These are phyloP conservation scores for Endocalyx cinctus DNA, from an alignment of 2,329 filamentous ascomycete genomes.

Conservation along the genomic window DNA sequence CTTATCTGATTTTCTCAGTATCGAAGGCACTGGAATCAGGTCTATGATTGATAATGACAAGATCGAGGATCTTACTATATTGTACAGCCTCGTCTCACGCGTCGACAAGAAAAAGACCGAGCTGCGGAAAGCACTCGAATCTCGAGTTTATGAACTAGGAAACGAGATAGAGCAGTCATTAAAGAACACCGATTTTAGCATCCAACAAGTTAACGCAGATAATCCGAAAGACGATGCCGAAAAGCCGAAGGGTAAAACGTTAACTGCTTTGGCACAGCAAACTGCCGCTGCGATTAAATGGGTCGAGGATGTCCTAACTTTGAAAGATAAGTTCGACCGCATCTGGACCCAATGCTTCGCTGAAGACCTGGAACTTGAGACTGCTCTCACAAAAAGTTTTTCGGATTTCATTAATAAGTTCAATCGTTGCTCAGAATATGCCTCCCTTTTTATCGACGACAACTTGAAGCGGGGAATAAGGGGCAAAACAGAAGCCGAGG, in stretches of 20 bases:
- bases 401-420: slow-evolving; percentile 94
- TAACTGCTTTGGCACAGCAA: slow-evolving; percentile 65
- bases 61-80: slow-evolving; percentile 68
- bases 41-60: slow-evolving; percentile 92
- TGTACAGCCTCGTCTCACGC: slow-evolving; percentile 74
- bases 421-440: slow-evolving; percentile 77
- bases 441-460: slow-evolving; percentile 95
- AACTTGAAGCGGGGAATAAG: slow-evolving; percentile 92
- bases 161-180: slow-evolving; percentile 72
- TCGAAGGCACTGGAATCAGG: slow-evolving; percentile 78
- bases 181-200: slow-evolving; percentile 50
- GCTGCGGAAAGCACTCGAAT: slow-evolving; percentile 66
- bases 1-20: slow-evolving; percentile 73
- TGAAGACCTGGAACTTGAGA: slow-evolving; percentile 72
- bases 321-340: slow-evolving; percentile 87
- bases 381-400: slow-evolving; percentile 80
- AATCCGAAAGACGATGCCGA: slow-evolving; percentile 45
- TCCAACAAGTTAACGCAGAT: slow-evolving; percentile 27
- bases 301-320: slow-evolving; percentile 81
- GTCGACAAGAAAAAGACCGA: slow-evolving; percentile 71
- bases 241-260: slow-evolving; percentile 43
- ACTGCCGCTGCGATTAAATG: slow-evolving; percentile 87
- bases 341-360: slow-evolving; percentile 72
- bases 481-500: slow-evolving; percentile 83
- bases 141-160: slow-evolving; percentile 74